A percentile compares a stretch with the other conserved stretches of the same genome.
Evolutionary conservation across 768 basidiomycete genomes (phyloP).

Genomic region (Steccherinum ochraceum): DNA sequence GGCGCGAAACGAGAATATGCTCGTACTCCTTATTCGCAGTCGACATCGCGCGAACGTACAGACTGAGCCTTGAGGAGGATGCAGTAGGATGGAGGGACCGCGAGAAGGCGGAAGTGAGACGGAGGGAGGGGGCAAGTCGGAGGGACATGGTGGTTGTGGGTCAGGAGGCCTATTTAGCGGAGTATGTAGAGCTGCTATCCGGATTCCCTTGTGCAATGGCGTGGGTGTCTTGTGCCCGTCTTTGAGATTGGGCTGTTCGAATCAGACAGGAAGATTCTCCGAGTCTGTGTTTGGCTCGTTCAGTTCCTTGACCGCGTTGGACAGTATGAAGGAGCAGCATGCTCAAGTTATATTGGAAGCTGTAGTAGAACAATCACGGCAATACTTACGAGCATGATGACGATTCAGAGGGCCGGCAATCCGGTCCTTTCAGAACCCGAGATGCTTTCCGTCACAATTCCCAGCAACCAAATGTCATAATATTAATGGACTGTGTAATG

Average conservation of each 20-base stretch:
- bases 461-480: too few relatives aligned
- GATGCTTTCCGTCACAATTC: too few relatives aligned
- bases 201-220: background rate
- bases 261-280: background rate
- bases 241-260: background rate
- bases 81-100: background rate
- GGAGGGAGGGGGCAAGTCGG: background rate
- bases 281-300: too few relatives aligned
- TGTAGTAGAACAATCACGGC: too few relatives aligned
- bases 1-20: constrained; percentile 63
- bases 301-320: too few relatives aligned
- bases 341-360: too few relatives aligned
- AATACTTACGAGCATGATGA: too few relatives aligned
- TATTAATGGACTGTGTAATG: too few relatives aligned
- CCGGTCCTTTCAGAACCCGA: too few relatives aligned
- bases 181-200: background rate
- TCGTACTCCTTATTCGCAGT: constrained; percentile 39
- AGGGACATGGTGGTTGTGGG: background rate
- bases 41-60: constrained; percentile 37
- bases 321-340: too few relatives aligned
- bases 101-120: background rate
- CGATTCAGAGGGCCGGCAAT: too few relatives aligned
- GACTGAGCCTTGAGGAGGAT: background rate
- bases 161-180: background rate
- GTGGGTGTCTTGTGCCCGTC: background rate